Evolutionary conservation across 2,329 filamentous ascomycete species (phyloP).

Genomic region (Thelonectria olida): DNA sequence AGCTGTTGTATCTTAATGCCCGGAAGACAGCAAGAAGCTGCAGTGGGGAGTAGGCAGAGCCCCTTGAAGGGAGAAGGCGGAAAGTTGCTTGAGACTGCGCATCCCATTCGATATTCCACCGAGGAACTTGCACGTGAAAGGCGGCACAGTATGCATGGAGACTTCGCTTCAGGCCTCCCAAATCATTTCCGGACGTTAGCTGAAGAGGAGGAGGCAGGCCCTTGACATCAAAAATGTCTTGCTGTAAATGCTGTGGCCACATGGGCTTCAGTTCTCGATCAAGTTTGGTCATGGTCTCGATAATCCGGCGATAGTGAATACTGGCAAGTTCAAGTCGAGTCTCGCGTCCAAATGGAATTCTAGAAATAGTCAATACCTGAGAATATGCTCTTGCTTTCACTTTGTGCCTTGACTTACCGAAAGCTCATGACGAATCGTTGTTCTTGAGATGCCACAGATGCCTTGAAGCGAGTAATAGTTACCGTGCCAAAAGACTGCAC

Average conservation of each 20-base stretch:
- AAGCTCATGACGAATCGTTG: slow-evolving; percentile 66
- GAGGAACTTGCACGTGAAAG: slow-evolving; percentile 58
- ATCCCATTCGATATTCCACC: slow-evolving; percentile 60
- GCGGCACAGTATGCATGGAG: slow-evolving; percentile 64
- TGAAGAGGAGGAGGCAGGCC: slow-evolving; percentile 63
- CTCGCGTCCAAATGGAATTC: slow-evolving; percentile 54
- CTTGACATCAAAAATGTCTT: slow-evolving; percentile 61
- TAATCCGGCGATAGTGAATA: slow-evolving; percentile 62
- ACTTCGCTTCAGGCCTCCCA: slow-evolving; percentile 63
- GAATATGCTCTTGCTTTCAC: background rate
- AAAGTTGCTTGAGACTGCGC: slow-evolving; percentile 60
- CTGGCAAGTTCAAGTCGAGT: slow-evolving; percentile 62
- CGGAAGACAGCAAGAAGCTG: slow-evolving; percentile 67
- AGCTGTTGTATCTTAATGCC: slow-evolving; percentile 67
- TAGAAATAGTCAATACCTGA: slow-evolving; percentile 33
- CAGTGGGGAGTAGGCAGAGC: slow-evolving; percentile 54
- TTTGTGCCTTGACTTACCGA: slow-evolving; percentile 50
- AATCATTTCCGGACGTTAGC: slow-evolving; percentile 63
- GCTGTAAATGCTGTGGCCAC: slow-evolving; percentile 66
- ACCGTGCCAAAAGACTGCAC: slow-evolving; percentile 62
- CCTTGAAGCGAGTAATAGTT: slow-evolving; percentile 60
- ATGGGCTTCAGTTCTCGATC: slow-evolving; percentile 66
- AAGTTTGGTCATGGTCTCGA: slow-evolving; percentile 62
- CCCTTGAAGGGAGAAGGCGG: slow-evolving; percentile 56
- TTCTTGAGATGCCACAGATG: slow-evolving; percentile 60